phyloP scores from a whole-genome alignment of 2,329 filamentous ascomycete genomes.

The Cordyceps militaris region DNA sequence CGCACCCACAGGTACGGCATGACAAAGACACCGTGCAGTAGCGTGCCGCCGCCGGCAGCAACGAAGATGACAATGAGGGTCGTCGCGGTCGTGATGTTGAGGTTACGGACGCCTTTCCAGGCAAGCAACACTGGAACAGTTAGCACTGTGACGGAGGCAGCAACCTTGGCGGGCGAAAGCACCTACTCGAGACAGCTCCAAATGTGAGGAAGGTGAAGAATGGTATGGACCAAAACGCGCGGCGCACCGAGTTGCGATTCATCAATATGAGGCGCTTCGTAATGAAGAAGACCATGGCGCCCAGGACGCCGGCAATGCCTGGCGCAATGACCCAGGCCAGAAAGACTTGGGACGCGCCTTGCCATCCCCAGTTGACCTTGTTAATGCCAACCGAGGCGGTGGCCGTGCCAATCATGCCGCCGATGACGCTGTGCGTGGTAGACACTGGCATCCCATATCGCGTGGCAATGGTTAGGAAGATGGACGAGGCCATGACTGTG shows the following conservation, averaged over 20 bases:
- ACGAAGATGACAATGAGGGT: conserved; percentile 34
- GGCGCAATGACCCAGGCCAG: conserved; percentile 32
- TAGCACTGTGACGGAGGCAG: background rate
- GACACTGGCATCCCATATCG: conserved; percentile 45
- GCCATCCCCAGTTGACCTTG: conserved; percentile 31
- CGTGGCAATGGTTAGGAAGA: conserved; percentile 47
- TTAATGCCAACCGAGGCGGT: conserved; percentile 29
- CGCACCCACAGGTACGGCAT: conserved; percentile 46
- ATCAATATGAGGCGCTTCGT: conserved; percentile 29
- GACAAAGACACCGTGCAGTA: conserved; percentile 40
- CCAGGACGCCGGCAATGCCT: conserved; percentile 26
- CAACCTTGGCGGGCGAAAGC: background rate
- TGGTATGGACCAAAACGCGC: conserved; percentile 29
- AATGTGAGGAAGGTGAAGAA: conserved; percentile 33
- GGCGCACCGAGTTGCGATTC: conserved; percentile 23
- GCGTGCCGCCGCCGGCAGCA: conserved; percentile 33
- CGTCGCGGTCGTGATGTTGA: conserved; percentile 19
- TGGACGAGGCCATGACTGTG: conserved; percentile 41
- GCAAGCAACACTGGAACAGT: conserved; percentile 43
- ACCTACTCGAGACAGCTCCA: conserved; percentile 28
- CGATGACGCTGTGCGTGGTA: conserved; percentile 47
- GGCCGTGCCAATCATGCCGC: conserved; percentile 31
- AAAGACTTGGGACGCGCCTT: conserved; percentile 32
- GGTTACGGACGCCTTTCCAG: conserved; percentile 29
- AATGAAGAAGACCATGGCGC: conserved; percentile 26